Conservation (phyloP, 352 stramenopile species). For the Halophytophthora batemanensis region DNA sequence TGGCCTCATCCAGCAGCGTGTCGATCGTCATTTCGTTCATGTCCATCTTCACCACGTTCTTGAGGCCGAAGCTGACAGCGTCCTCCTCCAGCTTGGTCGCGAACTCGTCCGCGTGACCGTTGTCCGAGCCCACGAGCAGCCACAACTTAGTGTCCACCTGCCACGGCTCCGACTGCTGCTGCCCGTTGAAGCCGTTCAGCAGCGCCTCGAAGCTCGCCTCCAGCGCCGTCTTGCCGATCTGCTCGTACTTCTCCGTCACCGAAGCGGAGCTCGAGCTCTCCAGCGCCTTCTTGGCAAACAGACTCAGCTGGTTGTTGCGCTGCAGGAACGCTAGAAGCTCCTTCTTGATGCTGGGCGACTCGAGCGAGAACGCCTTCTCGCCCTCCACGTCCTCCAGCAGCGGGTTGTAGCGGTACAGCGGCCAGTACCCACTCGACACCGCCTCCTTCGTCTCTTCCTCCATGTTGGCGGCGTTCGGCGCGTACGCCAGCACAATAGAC, state of each 20-base stretch:
- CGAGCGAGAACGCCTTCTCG: conserved; percentile 88
- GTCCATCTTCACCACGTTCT: conserved; percentile 81
- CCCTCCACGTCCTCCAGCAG: conserved; percentile 66
- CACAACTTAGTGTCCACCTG: conserved; percentile 73
- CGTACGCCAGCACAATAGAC: conserved; percentile 90
- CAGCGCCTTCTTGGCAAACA: conserved; percentile 82
- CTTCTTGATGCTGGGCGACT: conserved; percentile 90
- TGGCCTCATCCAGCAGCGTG: conserved; percentile 61
- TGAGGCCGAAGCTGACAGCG: conserved; percentile 57
- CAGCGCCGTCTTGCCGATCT: conserved; percentile 79
- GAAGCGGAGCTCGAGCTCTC: conserved; percentile 32
- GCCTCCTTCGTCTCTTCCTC: conserved; percentile 88
- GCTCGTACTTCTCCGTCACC: conserved; percentile 64
- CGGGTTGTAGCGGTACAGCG: conserved; percentile 92
- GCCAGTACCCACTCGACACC: conserved; percentile 88
- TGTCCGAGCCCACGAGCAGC: conserved; percentile 77
- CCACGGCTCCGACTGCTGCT: conserved; percentile 42
- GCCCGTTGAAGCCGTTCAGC: conserved; percentile 60
- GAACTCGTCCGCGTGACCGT: conserved; percentile 70
- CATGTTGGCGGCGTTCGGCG: conserved; percentile 77
- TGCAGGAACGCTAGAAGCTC: conserved; percentile 88
- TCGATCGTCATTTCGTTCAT: conserved; percentile 83
- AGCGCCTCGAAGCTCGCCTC: conserved; percentile 81
- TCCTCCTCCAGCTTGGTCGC: conserved; percentile 71
- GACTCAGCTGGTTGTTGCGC: conserved; percentile 88